Evolutionary conservation across 495 filamentous ascomycete species (phyloP).

Genomic region (Aspergillus carlsbadensis): DNA sequence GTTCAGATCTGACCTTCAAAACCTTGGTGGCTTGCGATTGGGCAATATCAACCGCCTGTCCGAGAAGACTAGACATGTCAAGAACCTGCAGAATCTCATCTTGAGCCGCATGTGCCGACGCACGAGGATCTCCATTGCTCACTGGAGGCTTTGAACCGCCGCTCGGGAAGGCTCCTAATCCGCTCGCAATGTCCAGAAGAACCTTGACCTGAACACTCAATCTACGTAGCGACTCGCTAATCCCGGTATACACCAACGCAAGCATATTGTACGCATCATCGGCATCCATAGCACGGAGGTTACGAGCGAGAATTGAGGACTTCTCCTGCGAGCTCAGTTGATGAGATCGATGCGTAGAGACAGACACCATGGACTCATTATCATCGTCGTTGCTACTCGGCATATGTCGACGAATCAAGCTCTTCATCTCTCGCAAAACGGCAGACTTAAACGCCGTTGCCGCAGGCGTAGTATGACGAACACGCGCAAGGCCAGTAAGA

Average conservation of each 20-base stretch:
- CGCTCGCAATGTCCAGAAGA: slow-evolving; percentile 90
- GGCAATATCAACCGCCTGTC: slow-evolving; percentile 88
- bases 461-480: slow-evolving; percentile 74
- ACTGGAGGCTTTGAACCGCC: slow-evolving; percentile 12
- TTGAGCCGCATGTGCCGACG: slow-evolving; percentile 47
- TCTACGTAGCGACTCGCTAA: slow-evolving; percentile 82
- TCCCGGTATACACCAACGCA: slow-evolving; percentile 75
- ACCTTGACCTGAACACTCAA: slow-evolving; percentile 91
- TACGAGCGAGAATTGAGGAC: slow-evolving; percentile 84
- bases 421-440: slow-evolving; percentile 81
- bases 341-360: slow-evolving; percentile 73
- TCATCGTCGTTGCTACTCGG: slow-evolving; percentile 94
- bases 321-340: slow-evolving; percentile 82
- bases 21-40: slow-evolving; percentile 92
- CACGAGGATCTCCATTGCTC: slow-evolving; percentile 5
- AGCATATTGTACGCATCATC: slow-evolving; percentile 86
- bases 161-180: slow-evolving; percentile 45
- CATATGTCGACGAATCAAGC: slow-evolving; percentile 77
- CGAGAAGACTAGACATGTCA: slow-evolving; percentile 92
- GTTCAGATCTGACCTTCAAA: slow-evolving; percentile 85
- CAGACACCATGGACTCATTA: slow-evolving; percentile 83
- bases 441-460: slow-evolving; percentile 85
- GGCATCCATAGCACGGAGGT: slow-evolving; percentile 79
- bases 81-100: slow-evolving; percentile 82
- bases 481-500: slow-evolving; percentile 74